phyloP scores from a whole-genome alignment of 208 protist species.

The Acanthamoeba sp. region DNA sequence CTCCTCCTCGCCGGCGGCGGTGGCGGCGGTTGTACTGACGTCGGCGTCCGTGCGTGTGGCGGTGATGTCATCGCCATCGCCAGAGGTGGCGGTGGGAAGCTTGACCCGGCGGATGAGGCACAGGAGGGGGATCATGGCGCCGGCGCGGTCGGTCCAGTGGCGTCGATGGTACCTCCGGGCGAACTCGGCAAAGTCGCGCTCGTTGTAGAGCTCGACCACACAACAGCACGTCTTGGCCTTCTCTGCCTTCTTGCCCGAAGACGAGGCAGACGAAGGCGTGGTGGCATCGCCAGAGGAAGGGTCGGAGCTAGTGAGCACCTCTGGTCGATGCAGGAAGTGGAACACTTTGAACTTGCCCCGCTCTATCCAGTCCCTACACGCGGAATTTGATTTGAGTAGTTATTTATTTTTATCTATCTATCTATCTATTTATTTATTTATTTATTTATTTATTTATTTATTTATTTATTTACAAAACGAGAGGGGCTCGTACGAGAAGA shows the following conservation, averaged over 20 bases:
- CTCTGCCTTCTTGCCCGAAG: not conserved
- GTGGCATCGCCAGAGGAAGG: not conserved
- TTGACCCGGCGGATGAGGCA: constrained; percentile 15
- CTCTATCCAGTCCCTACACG: constrained; percentile 18
- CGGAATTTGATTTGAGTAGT: not conserved
- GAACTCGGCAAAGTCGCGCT: constrained; percentile 28
- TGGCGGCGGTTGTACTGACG: no score
- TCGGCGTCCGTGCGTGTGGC: not conserved
- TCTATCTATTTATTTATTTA: not conserved
- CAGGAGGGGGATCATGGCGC: not conserved
- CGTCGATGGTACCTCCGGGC: not conserved
- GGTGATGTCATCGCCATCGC: not conserved
- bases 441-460: not conserved
- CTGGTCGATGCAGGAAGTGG: constrained; percentile 20
- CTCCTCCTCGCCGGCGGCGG: not conserved
- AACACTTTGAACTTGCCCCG: constrained; percentile 21
- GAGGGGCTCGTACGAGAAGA: not conserved
- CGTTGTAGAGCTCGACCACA: constrained; percentile 9
- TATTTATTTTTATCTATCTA: not conserved
- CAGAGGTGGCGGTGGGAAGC: not conserved
- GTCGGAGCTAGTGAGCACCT: not conserved
- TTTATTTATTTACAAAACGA: not conserved
- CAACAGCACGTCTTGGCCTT: constrained; percentile 38
- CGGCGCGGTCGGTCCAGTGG: constrained; percentile 45
- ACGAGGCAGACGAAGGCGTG: not conserved